These are phyloP conservation scores for Schwanniomyces etchellsii DNA, from an alignment of 1,139 yeast genomes.

Conservation along the genomic window DNA sequence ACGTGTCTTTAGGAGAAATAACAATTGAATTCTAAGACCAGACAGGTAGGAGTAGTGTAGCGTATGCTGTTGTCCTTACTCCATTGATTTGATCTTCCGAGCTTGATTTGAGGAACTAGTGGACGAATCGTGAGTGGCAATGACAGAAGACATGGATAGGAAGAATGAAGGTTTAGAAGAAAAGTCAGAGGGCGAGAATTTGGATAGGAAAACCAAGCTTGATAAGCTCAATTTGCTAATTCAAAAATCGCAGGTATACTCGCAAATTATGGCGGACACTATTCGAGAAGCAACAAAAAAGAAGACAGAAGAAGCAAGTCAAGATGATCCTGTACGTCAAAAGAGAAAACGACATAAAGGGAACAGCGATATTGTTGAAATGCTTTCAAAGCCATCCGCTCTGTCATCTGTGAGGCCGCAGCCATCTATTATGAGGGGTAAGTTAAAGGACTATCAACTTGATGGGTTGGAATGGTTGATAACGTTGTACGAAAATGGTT, in stretches of 20 bases:
- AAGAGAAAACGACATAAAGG: constrained; percentile 4
- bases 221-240: constrained; percentile 65
- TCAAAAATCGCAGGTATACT: constrained; percentile 77
- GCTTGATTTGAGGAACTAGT: no score
- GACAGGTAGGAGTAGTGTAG: no score
- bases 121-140: no score
- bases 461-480: constrained; percentile 90
- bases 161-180: no score
- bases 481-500: constrained; percentile 84
- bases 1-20: no score
- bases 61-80: no score
- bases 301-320: constrained; percentile 9
- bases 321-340: constrained; percentile 2
- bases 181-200: constrained; percentile 37
- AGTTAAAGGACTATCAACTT: constrained; percentile 74
- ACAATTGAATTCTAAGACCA: no score
- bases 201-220: constrained; percentile 43
- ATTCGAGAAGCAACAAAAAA: constrained; percentile 25
- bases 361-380: constrained; percentile 17
- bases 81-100: no score
- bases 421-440: constrained; percentile 61
- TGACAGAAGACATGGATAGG: no score
- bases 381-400: constrained; percentile 13
- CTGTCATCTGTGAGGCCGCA: constrained; percentile 32
- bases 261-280: constrained; percentile 77